These are phyloP conservation scores for Entoloma clypeatum DNA, from an alignment of 1,284 basidiomycete species.

Conservation along the genomic window DNA sequence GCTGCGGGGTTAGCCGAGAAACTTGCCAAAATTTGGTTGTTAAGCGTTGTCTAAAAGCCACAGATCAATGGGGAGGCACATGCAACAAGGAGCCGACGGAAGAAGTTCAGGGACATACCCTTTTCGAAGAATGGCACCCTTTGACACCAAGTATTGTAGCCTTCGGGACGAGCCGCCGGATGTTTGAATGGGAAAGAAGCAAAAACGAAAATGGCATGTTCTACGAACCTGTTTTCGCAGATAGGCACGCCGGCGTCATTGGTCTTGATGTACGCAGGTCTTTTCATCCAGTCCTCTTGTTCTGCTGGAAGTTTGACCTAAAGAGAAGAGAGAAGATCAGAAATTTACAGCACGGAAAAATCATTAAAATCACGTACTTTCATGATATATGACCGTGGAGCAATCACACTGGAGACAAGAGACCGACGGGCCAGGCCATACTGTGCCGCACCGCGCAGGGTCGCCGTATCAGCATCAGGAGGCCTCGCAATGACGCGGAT, in stretches of 20 bases:
- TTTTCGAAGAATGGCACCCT: conserved; percentile 79
- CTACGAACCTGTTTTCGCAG: conserved; percentile 71
- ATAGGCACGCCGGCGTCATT: conserved; percentile 73
- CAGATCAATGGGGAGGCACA: conserved; percentile 14
- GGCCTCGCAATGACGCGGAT: conserved; percentile 75
- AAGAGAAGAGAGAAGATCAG: conserved; percentile 9
- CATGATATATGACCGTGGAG: conserved; percentile 79
- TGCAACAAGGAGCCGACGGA: conserved; percentile 12
- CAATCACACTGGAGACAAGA: conserved; percentile 74
- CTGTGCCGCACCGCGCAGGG: conserved; percentile 74
- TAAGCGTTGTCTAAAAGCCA: conserved; percentile 57
- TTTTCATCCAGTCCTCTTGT: conserved; percentile 69
- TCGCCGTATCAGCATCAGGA: conserved; percentile 79
- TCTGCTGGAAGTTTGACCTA: conserved; percentile 82
- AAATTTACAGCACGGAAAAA: conserved; percentile 7
- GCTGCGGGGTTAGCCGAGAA: conserved; percentile 14
- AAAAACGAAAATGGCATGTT: conserved; percentile 15
- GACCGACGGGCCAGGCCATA: conserved; percentile 74
- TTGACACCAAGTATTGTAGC: conserved; percentile 76
- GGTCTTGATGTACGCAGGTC: conserved; percentile 75
- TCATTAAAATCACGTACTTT: conserved; percentile 60
- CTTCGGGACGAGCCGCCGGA: conserved; percentile 39
- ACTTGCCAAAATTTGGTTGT: conserved; percentile 73
- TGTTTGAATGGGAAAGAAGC: conserved; percentile 20
- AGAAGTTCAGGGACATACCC: conserved; percentile 62